phyloP scores from a whole-genome alignment of 2,329 filamentous ascomycete genomes.

The Colletotrichum horii region DNA sequence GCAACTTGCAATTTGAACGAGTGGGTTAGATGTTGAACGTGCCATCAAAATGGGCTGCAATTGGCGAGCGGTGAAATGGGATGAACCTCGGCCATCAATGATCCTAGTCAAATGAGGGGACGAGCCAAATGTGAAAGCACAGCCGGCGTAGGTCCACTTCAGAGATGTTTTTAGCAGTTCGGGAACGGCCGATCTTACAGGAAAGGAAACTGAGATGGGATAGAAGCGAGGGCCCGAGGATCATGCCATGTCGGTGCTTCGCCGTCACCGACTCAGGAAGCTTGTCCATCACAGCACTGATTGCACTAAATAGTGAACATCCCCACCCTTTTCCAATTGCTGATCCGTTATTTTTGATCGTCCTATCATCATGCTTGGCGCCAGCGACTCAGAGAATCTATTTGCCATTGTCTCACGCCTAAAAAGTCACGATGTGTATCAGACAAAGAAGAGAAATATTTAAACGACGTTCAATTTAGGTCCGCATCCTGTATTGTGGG shows the following conservation, averaged over 20 bases:
- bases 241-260: background rate
- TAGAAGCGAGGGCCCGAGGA: background rate
- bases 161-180: background rate
- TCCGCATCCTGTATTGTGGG: background rate
- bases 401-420: fast-evolving
- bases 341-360: background rate
- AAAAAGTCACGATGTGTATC: background rate
- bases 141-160: background rate
- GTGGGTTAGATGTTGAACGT: background rate
- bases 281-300: background rate
- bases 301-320: background rate
- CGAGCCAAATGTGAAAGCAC: background rate
- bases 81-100: background rate
- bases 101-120: background rate
- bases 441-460: background rate
- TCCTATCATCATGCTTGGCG: background rate
- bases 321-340: background rate
- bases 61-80: background rate
- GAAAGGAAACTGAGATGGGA: background rate
- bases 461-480: background rate
- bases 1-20: background rate
- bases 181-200: background rate
- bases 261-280: background rate
- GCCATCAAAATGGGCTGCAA: background rate
- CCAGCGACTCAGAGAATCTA: background rate